Conservation (phyloP, 2,329 filamentous ascomycete genomes). For the Lasiodiplodia gonubiensis region DNA sequence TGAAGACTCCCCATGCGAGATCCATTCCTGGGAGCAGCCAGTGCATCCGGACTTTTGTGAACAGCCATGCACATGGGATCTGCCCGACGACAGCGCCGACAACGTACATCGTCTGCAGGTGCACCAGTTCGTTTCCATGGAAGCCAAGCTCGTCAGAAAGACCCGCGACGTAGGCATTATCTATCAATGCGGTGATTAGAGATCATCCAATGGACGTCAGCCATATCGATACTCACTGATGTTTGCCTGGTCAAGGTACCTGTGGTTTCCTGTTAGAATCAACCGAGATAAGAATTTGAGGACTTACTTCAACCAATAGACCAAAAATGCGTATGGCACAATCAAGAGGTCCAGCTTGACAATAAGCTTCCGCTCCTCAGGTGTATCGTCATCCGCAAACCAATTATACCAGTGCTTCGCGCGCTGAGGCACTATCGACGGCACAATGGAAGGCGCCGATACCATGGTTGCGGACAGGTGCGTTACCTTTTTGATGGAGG, state of each 20-base stretch:
- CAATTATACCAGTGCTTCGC: slow-evolving; percentile 30
- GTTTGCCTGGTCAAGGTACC: slow-evolving; percentile 61
- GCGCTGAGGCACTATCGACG: slow-evolving; percentile 11
- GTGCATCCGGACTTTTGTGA: slow-evolving; percentile 52
- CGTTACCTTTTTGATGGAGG: background rate
- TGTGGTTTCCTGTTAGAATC: background rate
- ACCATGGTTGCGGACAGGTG: slow-evolving; percentile 1
- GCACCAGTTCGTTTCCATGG: slow-evolving; percentile 60
- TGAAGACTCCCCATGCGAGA: slow-evolving; percentile 62
- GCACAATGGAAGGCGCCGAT: slow-evolving; percentile 7
- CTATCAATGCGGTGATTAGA: slow-evolving; percentile 37
- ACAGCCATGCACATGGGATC: slow-evolving; percentile 59
- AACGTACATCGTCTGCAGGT: slow-evolving; percentile 60
- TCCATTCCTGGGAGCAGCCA: slow-evolving; percentile 60
- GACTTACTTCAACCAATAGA: slow-evolving; percentile 59
- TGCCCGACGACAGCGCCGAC: slow-evolving; percentile 59
- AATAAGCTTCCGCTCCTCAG: slow-evolving; percentile 59
- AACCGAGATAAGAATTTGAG: background rate
- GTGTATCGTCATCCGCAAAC: slow-evolving; percentile 51
- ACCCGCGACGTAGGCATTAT: slow-evolving; percentile 63
- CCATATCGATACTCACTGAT: slow-evolving; percentile 50
- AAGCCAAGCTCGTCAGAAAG: slow-evolving; percentile 60
- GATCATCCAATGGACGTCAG: background rate
- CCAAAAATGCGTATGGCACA: slow-evolving; percentile 61
- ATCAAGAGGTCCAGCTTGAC: slow-evolving; percentile 62